A percentile compares a stretch with the other conserved stretches of the same genome.
These are phyloP conservation scores for Cryptosporidium ryanae DNA, from an alignment of 169 alveolate genomes.

Conservation along the genomic window DNA sequence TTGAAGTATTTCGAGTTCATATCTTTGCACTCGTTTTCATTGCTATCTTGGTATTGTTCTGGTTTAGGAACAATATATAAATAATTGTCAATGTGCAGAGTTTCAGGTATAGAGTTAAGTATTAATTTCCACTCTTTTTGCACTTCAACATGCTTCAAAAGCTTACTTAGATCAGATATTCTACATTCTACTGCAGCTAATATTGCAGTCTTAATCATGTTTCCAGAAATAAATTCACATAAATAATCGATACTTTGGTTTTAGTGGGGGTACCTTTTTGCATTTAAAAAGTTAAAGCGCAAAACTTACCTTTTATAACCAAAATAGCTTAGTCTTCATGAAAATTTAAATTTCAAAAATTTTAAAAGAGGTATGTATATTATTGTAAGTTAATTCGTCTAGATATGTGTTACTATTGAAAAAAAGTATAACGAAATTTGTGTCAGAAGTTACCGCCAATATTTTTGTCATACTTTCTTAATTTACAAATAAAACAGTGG, in stretches of 20 bases:
- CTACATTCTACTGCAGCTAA: slow-evolving; percentile 72
- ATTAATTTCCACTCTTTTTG: slow-evolving; percentile 45
- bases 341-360: no score
- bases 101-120: slow-evolving; percentile 52
- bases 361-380: no score
- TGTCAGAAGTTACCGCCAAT: no score
- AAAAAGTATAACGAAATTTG: no score
- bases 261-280: slow-evolving; percentile 26
- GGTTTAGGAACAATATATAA: slow-evolving; percentile 37
- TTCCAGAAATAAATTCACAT: not conserved
- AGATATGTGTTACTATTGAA: no score
- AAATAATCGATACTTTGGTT: not conserved
- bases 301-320: not conserved
- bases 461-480: no score
- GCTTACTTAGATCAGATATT: slow-evolving; percentile 1
- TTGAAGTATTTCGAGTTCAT: not conserved
- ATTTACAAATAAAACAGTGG: no score
- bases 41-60: not conserved
- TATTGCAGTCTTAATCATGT: slow-evolving; percentile 32
- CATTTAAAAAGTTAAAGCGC: slow-evolving; percentile 6
- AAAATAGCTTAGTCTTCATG: no score
- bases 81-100: slow-evolving; percentile 28
- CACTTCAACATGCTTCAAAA: slow-evolving; percentile 5
- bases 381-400: no score
- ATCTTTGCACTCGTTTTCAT: not conserved